Base-by-base conservation (phyloP, 176 grass and related monocot genomes). In the Ensete ventricosum region DNA sequence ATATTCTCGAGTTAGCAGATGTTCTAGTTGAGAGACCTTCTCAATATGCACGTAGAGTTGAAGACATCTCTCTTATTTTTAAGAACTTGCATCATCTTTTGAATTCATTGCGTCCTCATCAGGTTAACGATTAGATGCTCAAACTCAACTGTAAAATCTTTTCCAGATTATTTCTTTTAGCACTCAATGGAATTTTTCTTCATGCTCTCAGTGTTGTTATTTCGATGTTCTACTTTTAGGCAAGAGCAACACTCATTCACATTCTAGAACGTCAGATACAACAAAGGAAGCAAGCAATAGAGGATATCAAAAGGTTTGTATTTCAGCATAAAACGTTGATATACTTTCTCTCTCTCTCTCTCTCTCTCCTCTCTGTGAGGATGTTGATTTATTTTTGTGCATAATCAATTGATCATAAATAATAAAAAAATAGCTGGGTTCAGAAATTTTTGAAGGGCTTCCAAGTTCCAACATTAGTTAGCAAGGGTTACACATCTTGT, bases 21-120 rank as follows among this genome's bases (percentile, higher is more conserved):
- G 87, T 98, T 80, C 76, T 93, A 77, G 85, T 98, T 71, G 90
- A 98, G 81, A 88, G 94, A 53, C 90, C 88, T 14, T 93, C 94
- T 78, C 90, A 98, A 81, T 93, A 89, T 88, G 86, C 94, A 76
- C 82, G 84, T 51, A 91, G 90, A 77, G 88, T 98, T 1, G 94
- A 98, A 81, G 94, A 93, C 43, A 91, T 98, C 59, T 93, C 90
- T 4, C 88, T 93, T 19, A 98, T 98, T 77, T 91, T 93, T 86
- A 84, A 88, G 71, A 98, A 98, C 75, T 75, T 91, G 22, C 90
- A 98, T 27, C 94, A 93, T 81, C 80, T 93, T 82, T 88, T 89
- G 48, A 98, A 98, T 84, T 93, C 94, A 70, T 75, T 93, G 22
- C 77, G 88, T 11, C 94, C 94, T 34, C 88, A 97, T 82, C 90